Evolutionary conservation across 345 rosid genomes (phyloP).

Genomic region (Brassica cretica): DNA sequence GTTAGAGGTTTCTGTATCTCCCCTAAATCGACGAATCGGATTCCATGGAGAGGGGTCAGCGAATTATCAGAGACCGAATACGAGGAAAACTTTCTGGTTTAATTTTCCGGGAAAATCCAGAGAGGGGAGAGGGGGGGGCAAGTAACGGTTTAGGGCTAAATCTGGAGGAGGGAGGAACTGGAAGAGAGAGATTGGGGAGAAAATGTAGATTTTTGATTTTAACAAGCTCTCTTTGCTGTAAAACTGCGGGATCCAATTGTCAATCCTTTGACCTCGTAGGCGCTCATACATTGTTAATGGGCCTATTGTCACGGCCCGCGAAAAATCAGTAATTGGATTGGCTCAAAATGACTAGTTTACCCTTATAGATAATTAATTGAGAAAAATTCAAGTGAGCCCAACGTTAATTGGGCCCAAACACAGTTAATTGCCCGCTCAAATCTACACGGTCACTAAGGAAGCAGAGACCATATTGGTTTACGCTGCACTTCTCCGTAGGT

Average conservation of each 20-base stretch:
- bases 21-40: conserved; percentile 24
- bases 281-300: background rate
- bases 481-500: background rate
- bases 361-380: too few relatives aligned
- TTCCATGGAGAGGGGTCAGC: background rate
- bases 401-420: conserved; percentile 11
- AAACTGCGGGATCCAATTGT: conserved; percentile 25
- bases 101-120: background rate
- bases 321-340: too few relatives aligned
- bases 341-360: too few relatives aligned
- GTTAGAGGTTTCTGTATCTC: background rate
- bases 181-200: conserved; percentile 1
- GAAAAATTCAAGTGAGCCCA: background rate
- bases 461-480: conserved; percentile 3
- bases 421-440: background rate
- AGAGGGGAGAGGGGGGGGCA: background rate
- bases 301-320: background rate
- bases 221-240: conserved; percentile 26
- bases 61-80: background rate
- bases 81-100: background rate
- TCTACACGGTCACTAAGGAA: background rate
- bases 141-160: conserved; percentile 41
- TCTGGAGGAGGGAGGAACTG: conserved; percentile 7
- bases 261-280: background rate
- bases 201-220: conserved; percentile 19